phyloP scores from a whole-genome alignment of 1,284 basidiomycete genomes.

The Microbotryomycetes sp. region DNA sequence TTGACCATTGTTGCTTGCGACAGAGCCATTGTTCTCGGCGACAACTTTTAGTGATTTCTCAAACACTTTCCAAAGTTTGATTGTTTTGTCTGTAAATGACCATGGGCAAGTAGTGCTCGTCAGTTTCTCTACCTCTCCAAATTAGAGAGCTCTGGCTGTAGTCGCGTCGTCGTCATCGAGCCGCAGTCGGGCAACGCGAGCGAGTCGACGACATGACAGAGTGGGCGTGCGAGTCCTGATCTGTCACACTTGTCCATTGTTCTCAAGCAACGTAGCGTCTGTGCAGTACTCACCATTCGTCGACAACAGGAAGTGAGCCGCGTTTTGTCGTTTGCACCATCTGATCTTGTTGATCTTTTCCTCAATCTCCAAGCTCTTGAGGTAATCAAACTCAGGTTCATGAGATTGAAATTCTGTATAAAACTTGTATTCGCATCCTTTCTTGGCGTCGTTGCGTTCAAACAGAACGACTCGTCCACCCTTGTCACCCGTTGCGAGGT shows the following conservation, averaged over 20 bases:
- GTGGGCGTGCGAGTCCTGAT: no score
- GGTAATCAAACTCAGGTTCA: slow-evolving; percentile 99
- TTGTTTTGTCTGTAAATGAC: slow-evolving; percentile 82
- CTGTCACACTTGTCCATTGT: no score
- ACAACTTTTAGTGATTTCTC: slow-evolving; percentile 96
- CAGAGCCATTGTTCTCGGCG: slow-evolving; percentile 74
- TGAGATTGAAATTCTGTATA: slow-evolving; percentile 99
- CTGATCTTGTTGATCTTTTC: slow-evolving; percentile 99
- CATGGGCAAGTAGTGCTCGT: not conserved
- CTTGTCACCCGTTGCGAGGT: slow-evolving; percentile 99
- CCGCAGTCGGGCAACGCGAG: no score
- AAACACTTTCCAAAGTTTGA: slow-evolving; percentile 99
- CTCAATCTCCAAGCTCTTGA: slow-evolving; percentile 99
- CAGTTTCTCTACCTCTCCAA: no score
- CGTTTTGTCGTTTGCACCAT: slow-evolving; percentile 98
- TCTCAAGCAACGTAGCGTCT: no score
- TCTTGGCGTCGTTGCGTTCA: slow-evolving; percentile 98
- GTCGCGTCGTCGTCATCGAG: no score
- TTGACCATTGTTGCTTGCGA: slow-evolving; percentile 28
- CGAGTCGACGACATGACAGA: no score
- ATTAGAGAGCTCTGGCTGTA: no score
- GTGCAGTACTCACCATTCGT: slow-evolving; percentile 76
- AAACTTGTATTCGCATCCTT: slow-evolving; percentile 99
- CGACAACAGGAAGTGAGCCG: slow-evolving; percentile 92
- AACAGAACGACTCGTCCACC: slow-evolving; percentile 97